These are phyloP conservation scores for Trichoderma oligosporum DNA, from an alignment of 2,329 filamentous ascomycete genomes.

Conservation along the genomic window DNA sequence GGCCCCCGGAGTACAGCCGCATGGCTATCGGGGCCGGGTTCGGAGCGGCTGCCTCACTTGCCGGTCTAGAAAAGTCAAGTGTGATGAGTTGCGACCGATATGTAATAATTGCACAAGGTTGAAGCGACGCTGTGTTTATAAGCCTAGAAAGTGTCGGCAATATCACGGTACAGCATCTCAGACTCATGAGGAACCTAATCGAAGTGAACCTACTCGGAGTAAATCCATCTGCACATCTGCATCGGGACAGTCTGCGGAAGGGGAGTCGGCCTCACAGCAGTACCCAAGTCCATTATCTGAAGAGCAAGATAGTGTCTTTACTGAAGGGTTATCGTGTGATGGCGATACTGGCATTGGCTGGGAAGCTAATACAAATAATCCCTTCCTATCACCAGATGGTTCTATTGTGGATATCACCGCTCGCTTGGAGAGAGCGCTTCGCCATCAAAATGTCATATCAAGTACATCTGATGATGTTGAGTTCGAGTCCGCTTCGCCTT, in stretches of 20 bases:
- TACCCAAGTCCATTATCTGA: slow-evolving; percentile 6
- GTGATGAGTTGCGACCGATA: slow-evolving; percentile 21
- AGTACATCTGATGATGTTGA: not conserved
- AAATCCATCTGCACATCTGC: not conserved
- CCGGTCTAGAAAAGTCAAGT: slow-evolving; percentile 24
- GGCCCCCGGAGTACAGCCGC: not conserved
- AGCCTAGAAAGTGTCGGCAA: slow-evolving; percentile 13
- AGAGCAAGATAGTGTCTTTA: not conserved
- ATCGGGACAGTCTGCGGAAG: not conserved
- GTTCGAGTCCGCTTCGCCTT: slow-evolving; percentile 11
- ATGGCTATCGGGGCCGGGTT: slow-evolving; percentile 25
- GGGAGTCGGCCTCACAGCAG: not conserved
- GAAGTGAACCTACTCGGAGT: not conserved
- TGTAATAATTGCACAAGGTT: slow-evolving; percentile 23
- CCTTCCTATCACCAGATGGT: not conserved
- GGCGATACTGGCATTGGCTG: not conserved
- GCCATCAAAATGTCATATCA: not conserved
- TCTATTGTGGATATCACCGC: slow-evolving; percentile 5
- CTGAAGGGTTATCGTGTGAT: not conserved
- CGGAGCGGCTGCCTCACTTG: slow-evolving; percentile 26
- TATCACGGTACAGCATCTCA: not conserved
- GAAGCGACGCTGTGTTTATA: slow-evolving; percentile 21
- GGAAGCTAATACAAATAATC: not conserved
- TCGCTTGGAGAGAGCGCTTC: not conserved
- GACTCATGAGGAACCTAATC: not conserved